phyloP scores from a whole-genome alignment of 208 protist genomes.

The Trypanosomatidae sp. region DNA sequence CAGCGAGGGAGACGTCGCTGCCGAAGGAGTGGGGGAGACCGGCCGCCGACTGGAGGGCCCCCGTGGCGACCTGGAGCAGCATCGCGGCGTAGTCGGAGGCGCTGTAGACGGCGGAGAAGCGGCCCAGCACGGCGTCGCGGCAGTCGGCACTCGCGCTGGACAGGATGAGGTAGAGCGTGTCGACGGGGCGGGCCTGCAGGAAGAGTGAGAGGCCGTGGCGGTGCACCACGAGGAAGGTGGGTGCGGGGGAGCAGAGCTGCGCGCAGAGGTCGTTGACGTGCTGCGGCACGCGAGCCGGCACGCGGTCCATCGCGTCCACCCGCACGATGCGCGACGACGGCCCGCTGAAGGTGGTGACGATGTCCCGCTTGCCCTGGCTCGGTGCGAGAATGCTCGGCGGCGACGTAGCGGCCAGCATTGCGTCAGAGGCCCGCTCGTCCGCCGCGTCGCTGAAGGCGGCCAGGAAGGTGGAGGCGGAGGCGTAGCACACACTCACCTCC shows the following conservation, averaged over 20 bases:
- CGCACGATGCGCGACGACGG: conserved; percentile 50
- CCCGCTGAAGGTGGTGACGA: conserved; percentile 64
- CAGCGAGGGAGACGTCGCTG: conserved; percentile 8
- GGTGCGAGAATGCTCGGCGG: conserved; percentile 62
- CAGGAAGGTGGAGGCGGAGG: conserved; percentile 42
- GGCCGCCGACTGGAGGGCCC: conserved; percentile 20
- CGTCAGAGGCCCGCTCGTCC: conserved; percentile 44
- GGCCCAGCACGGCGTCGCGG: conserved; percentile 63
- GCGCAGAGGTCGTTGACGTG: conserved; percentile 70
- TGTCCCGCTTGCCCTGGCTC: conserved; percentile 59
- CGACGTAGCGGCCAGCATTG: conserved; percentile 53
- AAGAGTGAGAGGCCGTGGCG: conserved; percentile 80
- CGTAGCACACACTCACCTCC: conserved; percentile 73
- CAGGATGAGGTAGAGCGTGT: conserved; percentile 87
- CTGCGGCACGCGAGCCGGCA: conserved; percentile 26
- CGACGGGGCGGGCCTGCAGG: conserved; percentile 75
- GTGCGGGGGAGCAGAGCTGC: conserved; percentile 58
- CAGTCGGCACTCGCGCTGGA: conserved; percentile 32
- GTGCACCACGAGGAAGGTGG: conserved; percentile 69
- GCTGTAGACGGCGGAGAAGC: conserved; percentile 69
- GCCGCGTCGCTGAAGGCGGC: conserved; percentile 37
- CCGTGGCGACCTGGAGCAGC: conserved; percentile 85
- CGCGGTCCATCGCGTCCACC: conserved; percentile 74
- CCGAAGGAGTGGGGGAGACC: conserved; percentile 5
- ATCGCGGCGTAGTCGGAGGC: conserved; percentile 80